These are phyloP conservation scores for Forsythia suspensa DNA, from an alignment of 257 asterid species.

Conservation along the genomic window DNA sequence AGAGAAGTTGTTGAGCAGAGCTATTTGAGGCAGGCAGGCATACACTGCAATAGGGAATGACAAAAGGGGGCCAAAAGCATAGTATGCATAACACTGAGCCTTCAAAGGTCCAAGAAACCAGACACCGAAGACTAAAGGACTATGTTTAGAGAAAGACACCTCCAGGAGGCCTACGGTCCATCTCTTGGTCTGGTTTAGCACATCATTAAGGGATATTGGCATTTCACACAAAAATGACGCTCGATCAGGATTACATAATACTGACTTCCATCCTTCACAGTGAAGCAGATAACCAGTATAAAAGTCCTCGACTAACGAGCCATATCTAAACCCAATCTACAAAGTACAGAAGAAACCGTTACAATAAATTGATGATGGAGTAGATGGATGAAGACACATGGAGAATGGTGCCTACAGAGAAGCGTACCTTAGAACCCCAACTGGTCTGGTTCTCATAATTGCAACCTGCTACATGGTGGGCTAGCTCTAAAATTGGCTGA, in stretches of 20 bases:
- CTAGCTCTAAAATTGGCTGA: conserved; percentile 29
- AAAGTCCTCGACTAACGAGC: conserved; percentile 36
- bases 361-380: not conserved
- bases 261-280: conserved; percentile 35
- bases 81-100: conserved; percentile 18
- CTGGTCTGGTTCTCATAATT: conserved; percentile 46
- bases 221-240: conserved; percentile 37
- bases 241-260: conserved; percentile 23
- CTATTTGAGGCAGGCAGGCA: conserved; percentile 14
- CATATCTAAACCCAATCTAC: conserved; percentile 40
- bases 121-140: conserved; percentile 30
- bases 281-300: conserved; percentile 33
- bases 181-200: conserved; percentile 27
- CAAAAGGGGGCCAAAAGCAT: conserved; percentile 16
- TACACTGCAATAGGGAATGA: conserved; percentile 15
- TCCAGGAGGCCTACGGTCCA: conserved; percentile 33
- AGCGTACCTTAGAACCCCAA: conserved; percentile 65
- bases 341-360: not conserved
- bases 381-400: not conserved
- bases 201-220: conserved; percentile 29
- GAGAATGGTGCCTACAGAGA: too few relatives aligned
- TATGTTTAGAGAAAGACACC: conserved; percentile 22
- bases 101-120: not conserved
- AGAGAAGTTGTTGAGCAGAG: conserved; percentile 13
- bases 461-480: conserved; percentile 58